A percentile compares a stretch with the other conserved stretches of the same genome.
Conservation (phyloP, 2,329 filamentous ascomycete genomes). For the Cladosporium sp. region DNA sequence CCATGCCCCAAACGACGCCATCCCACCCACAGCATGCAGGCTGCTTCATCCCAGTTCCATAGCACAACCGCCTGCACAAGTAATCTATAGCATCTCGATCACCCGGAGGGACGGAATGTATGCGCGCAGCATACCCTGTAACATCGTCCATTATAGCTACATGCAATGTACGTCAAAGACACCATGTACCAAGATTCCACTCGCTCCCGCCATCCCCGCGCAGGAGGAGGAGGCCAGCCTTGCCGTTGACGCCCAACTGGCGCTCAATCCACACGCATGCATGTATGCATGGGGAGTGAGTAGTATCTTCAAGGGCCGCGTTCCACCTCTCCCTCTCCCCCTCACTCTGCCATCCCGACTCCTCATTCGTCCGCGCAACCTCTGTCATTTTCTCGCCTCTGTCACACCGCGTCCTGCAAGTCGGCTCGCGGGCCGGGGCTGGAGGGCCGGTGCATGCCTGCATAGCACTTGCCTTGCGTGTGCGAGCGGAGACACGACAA, state of each 20-base stretch:
- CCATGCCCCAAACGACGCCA: background rate
- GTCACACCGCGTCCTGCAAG: background rate
- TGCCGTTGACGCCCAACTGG: background rate
- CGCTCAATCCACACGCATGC: background rate
- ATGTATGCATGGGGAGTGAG: background rate
- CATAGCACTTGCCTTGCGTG: background rate
- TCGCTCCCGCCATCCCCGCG: no score
- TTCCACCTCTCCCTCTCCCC: no score
- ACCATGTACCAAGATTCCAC: no score
- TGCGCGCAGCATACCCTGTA: no score
- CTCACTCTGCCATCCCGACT: no score
- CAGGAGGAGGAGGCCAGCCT: no score
- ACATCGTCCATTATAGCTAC: background rate
- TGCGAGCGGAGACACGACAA: no score
- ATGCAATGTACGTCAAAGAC: no score
- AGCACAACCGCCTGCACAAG: background rate
- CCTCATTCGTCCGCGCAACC: background rate
- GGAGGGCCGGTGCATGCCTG: background rate
- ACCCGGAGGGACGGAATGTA: background rate
- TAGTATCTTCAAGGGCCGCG: no score
- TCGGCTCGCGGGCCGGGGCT: conserved; percentile 2
- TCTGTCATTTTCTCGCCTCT: background rate
- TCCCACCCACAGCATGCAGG: background rate
- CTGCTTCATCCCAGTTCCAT: background rate
- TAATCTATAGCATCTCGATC: background rate